Percentiles rank a stretch among this genome's conserved stretches.
Evolutionary conservation across 768 basidiomycete genomes (phyloP).

Genomic region (Peribolospora baueri): DNA sequence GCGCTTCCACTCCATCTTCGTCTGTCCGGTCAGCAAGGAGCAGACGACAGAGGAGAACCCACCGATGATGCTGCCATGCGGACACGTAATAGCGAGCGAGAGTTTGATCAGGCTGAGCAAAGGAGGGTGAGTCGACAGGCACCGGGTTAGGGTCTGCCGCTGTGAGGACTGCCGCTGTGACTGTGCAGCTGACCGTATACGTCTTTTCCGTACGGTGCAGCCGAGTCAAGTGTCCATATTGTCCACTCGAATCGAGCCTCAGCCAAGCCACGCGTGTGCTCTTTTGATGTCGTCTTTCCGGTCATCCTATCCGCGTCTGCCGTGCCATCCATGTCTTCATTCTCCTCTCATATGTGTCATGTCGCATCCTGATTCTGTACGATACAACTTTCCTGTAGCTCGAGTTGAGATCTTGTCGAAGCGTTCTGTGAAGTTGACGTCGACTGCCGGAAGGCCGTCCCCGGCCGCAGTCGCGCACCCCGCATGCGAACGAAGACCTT

Average conservation of each 20-base stretch:
- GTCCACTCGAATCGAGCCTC: conserved; percentile 39
- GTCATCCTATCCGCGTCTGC: not conserved
- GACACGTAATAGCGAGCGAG: conserved; percentile 83
- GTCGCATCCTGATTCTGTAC: no score
- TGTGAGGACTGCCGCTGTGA: not conserved
- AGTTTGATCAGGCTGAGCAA: conserved; percentile 75
- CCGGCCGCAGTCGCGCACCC: no score
- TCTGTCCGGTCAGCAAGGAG: conserved; percentile 93
- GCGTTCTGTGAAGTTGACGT: no score
- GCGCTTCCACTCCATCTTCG: conserved; percentile 87
- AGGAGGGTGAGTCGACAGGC: conserved; percentile 37
- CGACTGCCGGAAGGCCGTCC: no score
- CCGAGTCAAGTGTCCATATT: conserved; percentile 79
- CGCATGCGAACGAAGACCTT: no score
- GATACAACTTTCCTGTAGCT: no score
- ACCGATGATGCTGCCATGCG: conserved; percentile 93
- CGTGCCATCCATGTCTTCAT: no score
- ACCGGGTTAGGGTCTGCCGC: conserved; percentile 3
- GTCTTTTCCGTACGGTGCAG: not conserved
- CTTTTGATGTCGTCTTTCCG: conserved; percentile 14
- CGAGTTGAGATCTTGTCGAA: no score
- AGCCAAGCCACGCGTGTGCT: conserved; percentile 19
- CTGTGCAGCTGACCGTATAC: not conserved
- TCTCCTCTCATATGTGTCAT: no score
- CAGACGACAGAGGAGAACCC: conserved; percentile 81